Evolutionary conservation across 164 flowering plant species (phyloP).

Genomic region (Magnolia kwangsiensis): DNA sequence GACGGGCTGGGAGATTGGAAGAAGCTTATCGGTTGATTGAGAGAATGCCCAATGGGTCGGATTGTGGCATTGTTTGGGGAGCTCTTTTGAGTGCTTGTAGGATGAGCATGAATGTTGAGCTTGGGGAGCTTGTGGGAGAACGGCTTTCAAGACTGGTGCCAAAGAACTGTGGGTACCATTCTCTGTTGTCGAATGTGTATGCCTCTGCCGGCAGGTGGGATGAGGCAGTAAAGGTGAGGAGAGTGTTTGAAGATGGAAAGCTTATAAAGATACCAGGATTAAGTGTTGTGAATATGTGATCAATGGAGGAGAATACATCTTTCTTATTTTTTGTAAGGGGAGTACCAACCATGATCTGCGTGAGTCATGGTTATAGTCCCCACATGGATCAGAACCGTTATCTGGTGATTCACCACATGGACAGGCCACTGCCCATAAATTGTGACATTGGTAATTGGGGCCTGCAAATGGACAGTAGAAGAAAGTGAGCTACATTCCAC

Average conservation of each 20-base stretch:
- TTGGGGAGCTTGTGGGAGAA: conserved; percentile 32
- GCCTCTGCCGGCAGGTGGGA: conserved; percentile 26
- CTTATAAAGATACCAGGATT: conserved; percentile 31
- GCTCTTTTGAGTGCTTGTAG: conserved; percentile 28
- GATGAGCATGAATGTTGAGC: conserved; percentile 22
- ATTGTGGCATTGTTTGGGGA: conserved; percentile 31
- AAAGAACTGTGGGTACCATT: conserved; percentile 27
- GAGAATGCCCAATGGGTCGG: conserved; percentile 11
- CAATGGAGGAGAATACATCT: neutral
- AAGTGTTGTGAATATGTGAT: conserved; percentile 23
- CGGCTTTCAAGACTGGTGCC: conserved; percentile 27
- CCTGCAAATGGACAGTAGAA: neutral
- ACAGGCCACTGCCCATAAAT: neutral
- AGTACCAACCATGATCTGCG: neutral
- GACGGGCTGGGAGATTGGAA: conserved; percentile 37
- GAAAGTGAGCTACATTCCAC: too few relatives aligned
- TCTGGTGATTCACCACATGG: neutral
- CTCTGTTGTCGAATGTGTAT: conserved; percentile 30
- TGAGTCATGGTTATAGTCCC: neutral
- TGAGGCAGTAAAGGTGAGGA: conserved; percentile 28
- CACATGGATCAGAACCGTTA: neutral
- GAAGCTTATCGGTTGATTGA: conserved; percentile 31
- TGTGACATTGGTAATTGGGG: neutral
- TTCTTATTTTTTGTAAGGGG: neutral
- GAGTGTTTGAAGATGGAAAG: conserved; percentile 26